phyloP scores from a whole-genome alignment of 306 rosid species.

The Astragalus membranaceus region DNA sequence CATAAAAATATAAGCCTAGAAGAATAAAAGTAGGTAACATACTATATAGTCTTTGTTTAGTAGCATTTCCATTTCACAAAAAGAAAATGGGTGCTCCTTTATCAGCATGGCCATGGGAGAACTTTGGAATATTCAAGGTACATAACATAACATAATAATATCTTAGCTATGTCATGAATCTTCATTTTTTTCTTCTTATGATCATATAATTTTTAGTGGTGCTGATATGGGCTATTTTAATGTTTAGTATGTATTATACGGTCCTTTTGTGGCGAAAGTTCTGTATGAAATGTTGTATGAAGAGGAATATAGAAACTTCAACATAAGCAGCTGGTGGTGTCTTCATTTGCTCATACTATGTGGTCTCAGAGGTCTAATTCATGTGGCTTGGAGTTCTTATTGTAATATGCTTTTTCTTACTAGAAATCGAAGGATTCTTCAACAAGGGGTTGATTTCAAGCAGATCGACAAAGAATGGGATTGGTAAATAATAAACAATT shows the following conservation, averaged over 20 bases:
- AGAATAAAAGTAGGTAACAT: background rate
- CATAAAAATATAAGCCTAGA: background rate
- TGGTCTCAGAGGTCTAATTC: constrained; percentile 24
- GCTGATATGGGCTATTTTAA: background rate
- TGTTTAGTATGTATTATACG: constrained; percentile 54
- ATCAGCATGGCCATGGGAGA: constrained; percentile 89
- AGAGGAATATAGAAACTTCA: constrained; percentile 31
- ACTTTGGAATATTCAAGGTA: constrained; percentile 75
- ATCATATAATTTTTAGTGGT: background rate
- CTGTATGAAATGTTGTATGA: constrained; percentile 36
- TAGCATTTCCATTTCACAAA: no score
- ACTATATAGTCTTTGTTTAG: no score
- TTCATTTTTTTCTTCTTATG: background rate
- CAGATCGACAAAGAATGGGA: constrained; percentile 76
- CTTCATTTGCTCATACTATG: constrained; percentile 41
- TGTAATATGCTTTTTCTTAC: constrained; percentile 35
- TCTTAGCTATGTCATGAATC: background rate
- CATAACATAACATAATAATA: background rate
- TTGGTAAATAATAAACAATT: constrained; percentile 39
- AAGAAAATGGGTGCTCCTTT: constrained; percentile 51
- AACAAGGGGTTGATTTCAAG: constrained; percentile 45
- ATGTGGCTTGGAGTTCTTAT: constrained; percentile 30
- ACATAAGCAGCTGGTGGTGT: constrained; percentile 65
- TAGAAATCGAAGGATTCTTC: constrained; percentile 32
- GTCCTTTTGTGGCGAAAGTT: constrained; percentile 58